A percentile compares a stretch with the other conserved stretches of the same genome.
These are phyloP conservation scores for Truncatella angustata DNA, from an alignment of 2,329 filamentous ascomycete genomes.

Conservation along the genomic window DNA sequence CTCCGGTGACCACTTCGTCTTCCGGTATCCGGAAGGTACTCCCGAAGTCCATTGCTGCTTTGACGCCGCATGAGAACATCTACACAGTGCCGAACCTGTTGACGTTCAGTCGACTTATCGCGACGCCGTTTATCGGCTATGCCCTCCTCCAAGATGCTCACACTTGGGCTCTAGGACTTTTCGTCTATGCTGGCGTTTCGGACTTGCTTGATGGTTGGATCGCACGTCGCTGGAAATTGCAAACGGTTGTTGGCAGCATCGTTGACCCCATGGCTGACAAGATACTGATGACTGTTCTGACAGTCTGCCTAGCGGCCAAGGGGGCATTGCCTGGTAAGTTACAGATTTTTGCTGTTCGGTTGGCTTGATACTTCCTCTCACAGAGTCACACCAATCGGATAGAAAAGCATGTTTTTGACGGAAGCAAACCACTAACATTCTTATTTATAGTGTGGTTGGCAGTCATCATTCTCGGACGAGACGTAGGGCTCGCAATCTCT, in stretches of 20 bases:
- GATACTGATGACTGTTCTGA: constrained; percentile 88
- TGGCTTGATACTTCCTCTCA: background rate
- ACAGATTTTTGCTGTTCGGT: background rate
- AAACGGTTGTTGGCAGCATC: constrained; percentile 91
- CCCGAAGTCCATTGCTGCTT: constrained; percentile 27
- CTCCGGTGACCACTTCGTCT: background rate
- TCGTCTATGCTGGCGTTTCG: constrained; percentile 87
- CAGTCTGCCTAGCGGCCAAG: constrained; percentile 79
- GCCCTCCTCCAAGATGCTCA: constrained; percentile 82
- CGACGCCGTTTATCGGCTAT: constrained; percentile 84
- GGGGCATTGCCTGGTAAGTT: constrained; percentile 73
- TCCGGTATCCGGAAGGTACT: constrained; percentile 26
- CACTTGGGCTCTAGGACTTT: constrained; percentile 76
- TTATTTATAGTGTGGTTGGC: constrained; percentile 92
- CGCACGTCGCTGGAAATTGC: constrained; percentile 79
- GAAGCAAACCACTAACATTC: too few species aligned
- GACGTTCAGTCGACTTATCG: constrained; percentile 79
- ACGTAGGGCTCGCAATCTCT: constrained; percentile 76
- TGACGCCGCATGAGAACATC: constrained; percentile 75
- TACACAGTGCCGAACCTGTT: constrained; percentile 95
- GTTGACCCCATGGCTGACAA: constrained; percentile 98
- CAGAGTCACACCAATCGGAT: too few species aligned
- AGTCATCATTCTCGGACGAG: constrained; percentile 84
- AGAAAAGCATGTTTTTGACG: too few species aligned
- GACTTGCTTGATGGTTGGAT: constrained; percentile 95